Percentiles rank a stretch among this genome's conserved stretches.
phyloP scores from a whole-genome alignment of 495 filamentous ascomycete genomes.

The Lasiosphaeria ovina region DNA sequence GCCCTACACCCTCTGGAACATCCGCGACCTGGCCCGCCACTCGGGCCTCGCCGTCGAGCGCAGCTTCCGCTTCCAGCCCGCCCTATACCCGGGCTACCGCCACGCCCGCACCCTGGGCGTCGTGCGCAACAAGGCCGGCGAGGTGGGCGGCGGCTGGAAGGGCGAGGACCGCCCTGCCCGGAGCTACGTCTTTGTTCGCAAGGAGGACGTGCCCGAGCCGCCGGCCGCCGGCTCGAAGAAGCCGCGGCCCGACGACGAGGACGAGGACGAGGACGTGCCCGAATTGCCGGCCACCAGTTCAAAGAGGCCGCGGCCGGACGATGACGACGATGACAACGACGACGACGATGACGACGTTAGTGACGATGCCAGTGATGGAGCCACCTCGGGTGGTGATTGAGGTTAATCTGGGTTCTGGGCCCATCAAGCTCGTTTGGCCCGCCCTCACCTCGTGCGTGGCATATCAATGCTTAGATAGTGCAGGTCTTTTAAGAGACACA shows the following conservation, averaged over 20 bases:
- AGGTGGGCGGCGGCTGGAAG: conserved; percentile 58
- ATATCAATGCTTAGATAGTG: too few species aligned
- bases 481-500: too few species aligned
- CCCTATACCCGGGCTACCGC: conserved; percentile 77
- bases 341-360: too few species aligned
- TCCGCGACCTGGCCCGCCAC: conserved; percentile 79
- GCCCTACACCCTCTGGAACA: conserved; percentile 94
- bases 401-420: too few species aligned
- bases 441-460: too few species aligned
- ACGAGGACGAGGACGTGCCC: conserved; percentile 10
- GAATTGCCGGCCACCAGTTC: neutral
- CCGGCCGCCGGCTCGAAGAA: conserved; percentile 33
- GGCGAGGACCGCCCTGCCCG: conserved; percentile 73
- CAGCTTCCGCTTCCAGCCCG: conserved; percentile 74
- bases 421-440: too few species aligned
- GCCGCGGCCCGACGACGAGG: conserved; percentile 7
- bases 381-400: too few species aligned
- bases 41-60: conserved; percentile 69
- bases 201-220: conserved; percentile 42
- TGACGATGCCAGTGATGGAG: too few species aligned
- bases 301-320: conserved; percentile 1
- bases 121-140: conserved; percentile 58
- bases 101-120: conserved; percentile 87
- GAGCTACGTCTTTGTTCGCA: conserved; percentile 76
- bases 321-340: conserved; percentile 5